phyloP scores from a whole-genome alignment of 176 grass and related monocot species.

The Eragrostis curvula region DNA sequence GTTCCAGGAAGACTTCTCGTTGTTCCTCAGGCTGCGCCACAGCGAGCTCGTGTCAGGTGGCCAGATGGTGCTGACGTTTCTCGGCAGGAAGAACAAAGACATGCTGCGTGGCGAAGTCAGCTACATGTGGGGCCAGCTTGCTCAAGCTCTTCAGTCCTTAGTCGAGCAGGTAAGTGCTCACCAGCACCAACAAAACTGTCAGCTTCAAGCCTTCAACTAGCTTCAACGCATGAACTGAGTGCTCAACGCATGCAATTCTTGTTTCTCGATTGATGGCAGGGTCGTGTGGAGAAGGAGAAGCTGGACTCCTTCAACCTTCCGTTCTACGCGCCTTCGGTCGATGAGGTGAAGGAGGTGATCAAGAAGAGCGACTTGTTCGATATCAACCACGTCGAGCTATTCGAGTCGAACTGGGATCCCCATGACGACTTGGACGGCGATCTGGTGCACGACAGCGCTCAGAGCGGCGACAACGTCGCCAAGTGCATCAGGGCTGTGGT shows the following conservation, averaged over 20 bases:
- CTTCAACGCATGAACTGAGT: background rate
- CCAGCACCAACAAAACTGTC: background rate
- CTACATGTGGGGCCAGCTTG: constrained; percentile 28
- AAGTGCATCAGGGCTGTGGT: constrained; percentile 46
- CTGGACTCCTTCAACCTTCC: constrained; percentile 69
- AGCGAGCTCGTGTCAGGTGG: constrained; percentile 43
- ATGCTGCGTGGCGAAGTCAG: constrained; percentile 28
- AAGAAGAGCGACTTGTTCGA: constrained; percentile 47
- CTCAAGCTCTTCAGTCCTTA: constrained; percentile 50
- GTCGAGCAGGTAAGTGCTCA: constrained; percentile 34
- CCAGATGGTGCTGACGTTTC: constrained; percentile 48
- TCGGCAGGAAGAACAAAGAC: constrained; percentile 47
- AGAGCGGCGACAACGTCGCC: constrained; percentile 53
- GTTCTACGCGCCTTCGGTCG: constrained; percentile 60
- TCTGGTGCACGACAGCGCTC: constrained; percentile 19
- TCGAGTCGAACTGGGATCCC: constrained; percentile 62
- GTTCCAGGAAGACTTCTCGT: constrained; percentile 51
- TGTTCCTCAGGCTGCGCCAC: constrained; percentile 51
- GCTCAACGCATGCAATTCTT: background rate
- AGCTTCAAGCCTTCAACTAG: too few species aligned
- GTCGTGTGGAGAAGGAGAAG: constrained; percentile 55
- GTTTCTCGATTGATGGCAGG: constrained; percentile 27
- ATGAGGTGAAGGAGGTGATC: constrained; percentile 59
- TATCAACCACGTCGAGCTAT: constrained; percentile 38
- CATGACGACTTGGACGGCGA: constrained; percentile 35